A percentile compares a stretch with the other conserved stretches of the same genome.
Conservation (phyloP, 352 stramenopile genomes). For the Globisporangium ultimum region DNA sequence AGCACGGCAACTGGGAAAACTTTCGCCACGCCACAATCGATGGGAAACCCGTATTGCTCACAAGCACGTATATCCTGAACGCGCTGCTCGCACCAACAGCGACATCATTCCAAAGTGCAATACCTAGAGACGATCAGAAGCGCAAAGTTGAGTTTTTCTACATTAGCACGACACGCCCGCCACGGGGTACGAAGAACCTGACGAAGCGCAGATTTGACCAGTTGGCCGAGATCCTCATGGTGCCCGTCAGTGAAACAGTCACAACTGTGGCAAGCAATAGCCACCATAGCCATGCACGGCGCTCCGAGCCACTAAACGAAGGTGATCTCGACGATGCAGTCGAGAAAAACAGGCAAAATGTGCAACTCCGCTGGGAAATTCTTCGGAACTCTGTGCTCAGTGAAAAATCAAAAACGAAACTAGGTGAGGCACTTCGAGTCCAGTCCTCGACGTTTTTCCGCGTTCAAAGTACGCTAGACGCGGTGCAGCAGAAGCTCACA, state of each 20-base stretch:
- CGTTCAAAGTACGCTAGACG: constrained; percentile 24
- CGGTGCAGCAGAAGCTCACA: constrained; percentile 23
- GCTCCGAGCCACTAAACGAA: too few relatives aligned
- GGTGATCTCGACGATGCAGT: background rate
- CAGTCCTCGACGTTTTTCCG: constrained; percentile 6
- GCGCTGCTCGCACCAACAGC: constrained; percentile 36
- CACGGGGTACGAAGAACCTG: constrained; percentile 46
- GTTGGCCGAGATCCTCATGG: constrained; percentile 32
- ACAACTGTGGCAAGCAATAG: background rate
- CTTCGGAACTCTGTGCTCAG: constrained; percentile 24
- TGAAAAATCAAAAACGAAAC: background rate
- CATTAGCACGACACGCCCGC: constrained; percentile 72
- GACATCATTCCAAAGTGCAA: background rate
- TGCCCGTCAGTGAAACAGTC: background rate
- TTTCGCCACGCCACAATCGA: constrained; percentile 82
- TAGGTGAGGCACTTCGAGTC: background rate
- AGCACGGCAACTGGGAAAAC: constrained; percentile 89
- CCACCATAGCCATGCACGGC: background rate
- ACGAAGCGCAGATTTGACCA: constrained; percentile 57
- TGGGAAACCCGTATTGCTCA: constrained; percentile 50
- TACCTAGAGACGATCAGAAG: background rate
- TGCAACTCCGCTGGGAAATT: constrained; percentile 36
- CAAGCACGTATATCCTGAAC: constrained; percentile 71
- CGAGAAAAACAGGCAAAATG: constrained; percentile 15
- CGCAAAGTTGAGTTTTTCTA: constrained; percentile 66